Conservation (phyloP, 2,329 filamentous ascomycete species). For the Colletotrichum sp. region DNA sequence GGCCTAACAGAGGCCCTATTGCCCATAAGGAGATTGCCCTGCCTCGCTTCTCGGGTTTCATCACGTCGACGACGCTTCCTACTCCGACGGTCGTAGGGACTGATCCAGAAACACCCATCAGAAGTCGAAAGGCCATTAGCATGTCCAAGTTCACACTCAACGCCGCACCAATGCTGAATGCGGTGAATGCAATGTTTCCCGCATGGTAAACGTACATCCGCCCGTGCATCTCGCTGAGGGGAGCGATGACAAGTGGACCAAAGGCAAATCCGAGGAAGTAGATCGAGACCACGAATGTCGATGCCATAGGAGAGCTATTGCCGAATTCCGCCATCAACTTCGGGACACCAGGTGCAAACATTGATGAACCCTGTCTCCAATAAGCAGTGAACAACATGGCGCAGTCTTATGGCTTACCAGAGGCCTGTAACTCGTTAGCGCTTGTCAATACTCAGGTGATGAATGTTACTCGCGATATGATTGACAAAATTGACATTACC, state of each 20-base stretch:
- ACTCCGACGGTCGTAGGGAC: slow-evolving; percentile 52
- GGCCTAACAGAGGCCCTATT: slow-evolving; percentile 55
- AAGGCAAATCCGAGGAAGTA: slow-evolving; percentile 59
- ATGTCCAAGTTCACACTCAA: slow-evolving; percentile 42
- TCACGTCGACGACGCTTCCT: slow-evolving; percentile 55
- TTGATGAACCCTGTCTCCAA: slow-evolving; percentile 33
- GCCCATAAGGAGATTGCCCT: slow-evolving; percentile 51
- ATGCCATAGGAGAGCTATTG: slow-evolving; percentile 45
- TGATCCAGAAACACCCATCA: slow-evolving; percentile 48
- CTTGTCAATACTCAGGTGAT: neutral
- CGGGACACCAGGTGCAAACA: slow-evolving; percentile 64
- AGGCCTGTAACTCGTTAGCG: slow-evolving; percentile 15
- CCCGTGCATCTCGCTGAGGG: slow-evolving; percentile 74
- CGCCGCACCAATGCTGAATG: slow-evolving; percentile 43
- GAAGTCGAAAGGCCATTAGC: slow-evolving; percentile 51
- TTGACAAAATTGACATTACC: slow-evolving; percentile 29
- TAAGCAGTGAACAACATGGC: neutral
- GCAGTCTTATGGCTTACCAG: neutral
- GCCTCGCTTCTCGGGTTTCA: slow-evolving; percentile 50
- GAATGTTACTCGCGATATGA: slow-evolving; percentile 13
- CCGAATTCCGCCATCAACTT: slow-evolving; percentile 60
- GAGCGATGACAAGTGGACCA: slow-evolving; percentile 62
- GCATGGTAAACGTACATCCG: slow-evolving; percentile 52
- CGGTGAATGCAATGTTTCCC: slow-evolving; percentile 44
- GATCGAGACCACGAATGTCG: slow-evolving; percentile 61